phyloP scores from a whole-genome alignment of 495 filamentous ascomycete species.

The Hypoxylon intermedium region DNA sequence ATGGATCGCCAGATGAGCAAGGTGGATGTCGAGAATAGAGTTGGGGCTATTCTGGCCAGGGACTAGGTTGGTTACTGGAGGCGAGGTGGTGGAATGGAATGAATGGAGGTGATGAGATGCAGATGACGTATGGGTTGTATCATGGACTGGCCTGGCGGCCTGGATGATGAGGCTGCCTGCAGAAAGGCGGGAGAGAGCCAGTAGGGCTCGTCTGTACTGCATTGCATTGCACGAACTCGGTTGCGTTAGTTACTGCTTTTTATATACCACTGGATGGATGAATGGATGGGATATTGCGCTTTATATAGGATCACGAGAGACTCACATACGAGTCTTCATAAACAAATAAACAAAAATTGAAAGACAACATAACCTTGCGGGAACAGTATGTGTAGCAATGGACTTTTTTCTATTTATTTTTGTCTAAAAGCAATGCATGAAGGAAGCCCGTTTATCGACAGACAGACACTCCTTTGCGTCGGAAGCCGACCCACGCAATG shows the following conservation, averaged over 20 bases:
- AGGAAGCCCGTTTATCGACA: constrained; percentile 1
- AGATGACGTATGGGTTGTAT: neutral
- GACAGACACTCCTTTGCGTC: constrained; percentile 12
- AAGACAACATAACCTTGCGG: no score
- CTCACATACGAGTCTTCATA: neutral
- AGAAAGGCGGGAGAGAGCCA: neutral
- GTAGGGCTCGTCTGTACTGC: constrained; percentile 12
- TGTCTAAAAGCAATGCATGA: constrained; percentile 24
- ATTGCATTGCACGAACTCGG: constrained; percentile 14
- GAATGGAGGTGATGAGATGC: neutral
- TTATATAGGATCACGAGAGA: neutral
- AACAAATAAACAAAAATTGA: no score
- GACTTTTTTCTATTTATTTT: constrained; percentile 14
- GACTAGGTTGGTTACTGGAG: neutral
- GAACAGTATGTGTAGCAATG: neutral
- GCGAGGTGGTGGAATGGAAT: neutral
- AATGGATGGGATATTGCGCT: neutral
- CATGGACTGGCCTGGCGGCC: no score
- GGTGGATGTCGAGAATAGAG: constrained; percentile 52
- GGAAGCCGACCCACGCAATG: constrained; percentile 13
- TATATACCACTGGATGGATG: constrained; percentile 11
- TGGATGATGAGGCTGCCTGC: neutral
- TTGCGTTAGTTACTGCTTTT: constrained; percentile 1
- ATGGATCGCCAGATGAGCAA: constrained; percentile 50
- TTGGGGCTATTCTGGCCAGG: constrained; percentile 47